Evolutionary conservation across 257 asterid genomes (phyloP).

Genomic region (Catharanthus roseus): DNA sequence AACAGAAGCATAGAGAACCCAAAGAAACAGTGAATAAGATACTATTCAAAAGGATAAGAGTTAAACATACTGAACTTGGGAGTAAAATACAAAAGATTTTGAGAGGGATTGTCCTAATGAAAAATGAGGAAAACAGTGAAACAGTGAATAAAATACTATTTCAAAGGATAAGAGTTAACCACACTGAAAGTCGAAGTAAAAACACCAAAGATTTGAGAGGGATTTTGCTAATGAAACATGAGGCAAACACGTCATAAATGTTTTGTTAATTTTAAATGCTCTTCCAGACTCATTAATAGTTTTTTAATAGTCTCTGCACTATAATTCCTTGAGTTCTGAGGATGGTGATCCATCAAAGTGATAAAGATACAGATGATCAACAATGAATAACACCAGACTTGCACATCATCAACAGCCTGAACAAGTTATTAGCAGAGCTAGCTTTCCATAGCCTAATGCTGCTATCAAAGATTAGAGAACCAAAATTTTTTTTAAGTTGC

Average conservation of each 20-base stretch:
- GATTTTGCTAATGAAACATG: not conserved
- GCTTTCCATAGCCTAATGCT: not conserved
- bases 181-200: no score
- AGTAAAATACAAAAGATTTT: not conserved
- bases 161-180: no score
- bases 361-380: no score
- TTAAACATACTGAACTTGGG: no score
- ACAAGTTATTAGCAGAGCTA: not conserved
- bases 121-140: no score
- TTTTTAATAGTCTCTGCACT: not conserved
- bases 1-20: not conserved
- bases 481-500: not conserved
- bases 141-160: no score
- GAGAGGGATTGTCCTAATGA: not conserved
- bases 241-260: not conserved
- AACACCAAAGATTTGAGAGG: no score
- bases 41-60: not conserved
- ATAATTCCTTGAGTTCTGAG: not conserved
- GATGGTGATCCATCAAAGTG: no score
- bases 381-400: not conserved
- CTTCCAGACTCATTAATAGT: not conserved
- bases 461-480: not conserved
- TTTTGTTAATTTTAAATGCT: not conserved
- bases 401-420: not conserved
- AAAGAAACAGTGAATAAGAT: not conserved